Conservation (phyloP, 2,329 filamentous ascomycete genomes). For the Colletotrichum salicis region DNA sequence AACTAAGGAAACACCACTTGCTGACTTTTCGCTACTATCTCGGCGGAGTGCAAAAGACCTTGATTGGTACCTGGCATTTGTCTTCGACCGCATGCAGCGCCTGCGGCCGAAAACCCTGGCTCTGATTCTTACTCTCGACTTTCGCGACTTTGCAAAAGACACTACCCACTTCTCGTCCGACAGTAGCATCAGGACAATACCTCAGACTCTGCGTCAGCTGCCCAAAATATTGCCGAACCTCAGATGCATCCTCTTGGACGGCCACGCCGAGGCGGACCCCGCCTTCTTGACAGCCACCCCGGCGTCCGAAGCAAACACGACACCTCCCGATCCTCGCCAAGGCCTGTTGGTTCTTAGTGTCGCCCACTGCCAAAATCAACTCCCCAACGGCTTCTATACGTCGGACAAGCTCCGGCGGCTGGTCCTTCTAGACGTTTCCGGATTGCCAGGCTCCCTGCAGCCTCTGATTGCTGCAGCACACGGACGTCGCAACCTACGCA, state of each 20-base stretch:
- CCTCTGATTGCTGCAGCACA: slow-evolving; percentile 47
- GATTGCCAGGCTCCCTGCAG: slow-evolving; percentile 56
- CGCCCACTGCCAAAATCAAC: slow-evolving; percentile 50
- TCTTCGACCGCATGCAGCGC: slow-evolving; percentile 49
- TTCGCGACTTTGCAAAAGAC: slow-evolving; percentile 53
- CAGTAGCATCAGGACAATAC: slow-evolving; percentile 48
- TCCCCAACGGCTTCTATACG: slow-evolving; percentile 54
- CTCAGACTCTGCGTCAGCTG: slow-evolving; percentile 52
- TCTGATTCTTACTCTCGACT: slow-evolving; percentile 60
- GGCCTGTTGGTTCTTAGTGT: slow-evolving; percentile 58
- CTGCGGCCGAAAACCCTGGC: slow-evolving; percentile 51
- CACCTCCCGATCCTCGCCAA: slow-evolving; percentile 16
- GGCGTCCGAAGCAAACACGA: slow-evolving; percentile 16
- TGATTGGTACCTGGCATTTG: slow-evolving; percentile 60
- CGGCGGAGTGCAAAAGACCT: slow-evolving; percentile 51
- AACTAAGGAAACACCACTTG: not conserved
- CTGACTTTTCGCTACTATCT: slow-evolving; percentile 10
- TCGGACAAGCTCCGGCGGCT: slow-evolving; percentile 50
- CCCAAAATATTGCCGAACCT: slow-evolving; percentile 55
- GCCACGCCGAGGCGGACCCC: slow-evolving; percentile 57
- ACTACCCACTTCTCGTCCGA: slow-evolving; percentile 55
- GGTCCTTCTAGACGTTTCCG: slow-evolving; percentile 65
- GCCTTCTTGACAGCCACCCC: slow-evolving; percentile 44
- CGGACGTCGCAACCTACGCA: slow-evolving; percentile 50
- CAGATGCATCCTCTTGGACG: slow-evolving; percentile 59